phyloP scores from a whole-genome alignment of 176 grass and related monocot genomes.

The Carex cristatella region DNA sequence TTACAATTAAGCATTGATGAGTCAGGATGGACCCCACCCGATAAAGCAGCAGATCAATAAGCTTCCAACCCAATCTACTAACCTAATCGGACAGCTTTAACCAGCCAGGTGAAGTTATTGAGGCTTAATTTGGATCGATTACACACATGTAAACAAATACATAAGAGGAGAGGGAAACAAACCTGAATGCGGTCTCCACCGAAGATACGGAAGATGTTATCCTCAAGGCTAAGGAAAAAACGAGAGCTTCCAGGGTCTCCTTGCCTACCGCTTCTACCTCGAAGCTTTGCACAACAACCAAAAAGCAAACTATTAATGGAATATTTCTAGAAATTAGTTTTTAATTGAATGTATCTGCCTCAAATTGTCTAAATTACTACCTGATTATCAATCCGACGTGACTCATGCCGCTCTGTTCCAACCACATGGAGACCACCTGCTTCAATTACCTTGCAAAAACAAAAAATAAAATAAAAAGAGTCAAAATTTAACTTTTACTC shows the following conservation, averaged over 20 bases:
- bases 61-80: background rate
- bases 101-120: background rate
- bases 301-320: conserved; percentile 28
- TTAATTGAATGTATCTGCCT: background rate
- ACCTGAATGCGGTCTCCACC: conserved; percentile 99
- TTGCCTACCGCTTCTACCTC: conserved; percentile 93
- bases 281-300: conserved; percentile 54
- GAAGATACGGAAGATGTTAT: conserved; percentile 95
- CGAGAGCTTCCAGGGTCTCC: conserved; percentile 96
- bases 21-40: background rate
- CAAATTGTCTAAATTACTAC: conserved; percentile 31
- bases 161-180: conserved; percentile 28
- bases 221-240: conserved; percentile 97
- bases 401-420: conserved; percentile 94
- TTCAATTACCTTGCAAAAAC: conserved; percentile 58
- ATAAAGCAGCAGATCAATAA: background rate
- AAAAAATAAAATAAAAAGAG: background rate
- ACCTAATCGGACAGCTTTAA: background rate
- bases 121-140: background rate
- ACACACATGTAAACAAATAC: background rate
- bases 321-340: background rate
- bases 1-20: background rate
- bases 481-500: background rate
- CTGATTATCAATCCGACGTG: conserved; percentile 98
- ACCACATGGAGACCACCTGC: conserved; percentile 94